Evolutionary conservation across 1,284 basidiomycete genomes (phyloP).

Genomic region (Mycena citricolor): DNA sequence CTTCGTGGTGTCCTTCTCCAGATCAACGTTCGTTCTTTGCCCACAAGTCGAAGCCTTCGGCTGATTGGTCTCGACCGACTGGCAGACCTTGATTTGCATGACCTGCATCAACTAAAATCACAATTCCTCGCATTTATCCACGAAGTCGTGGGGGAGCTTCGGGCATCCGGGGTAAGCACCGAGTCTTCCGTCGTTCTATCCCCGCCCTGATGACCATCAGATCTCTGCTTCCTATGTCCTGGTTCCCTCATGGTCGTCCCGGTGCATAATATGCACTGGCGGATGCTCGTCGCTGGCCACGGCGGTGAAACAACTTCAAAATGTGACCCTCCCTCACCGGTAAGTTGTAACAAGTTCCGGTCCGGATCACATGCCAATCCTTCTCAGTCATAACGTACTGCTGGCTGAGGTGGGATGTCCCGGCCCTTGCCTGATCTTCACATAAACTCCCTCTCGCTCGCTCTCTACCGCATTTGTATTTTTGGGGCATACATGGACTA

Average conservation of each 20-base stretch:
- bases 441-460: constrained; percentile 31
- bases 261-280: constrained; percentile 50
- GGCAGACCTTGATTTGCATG: constrained; percentile 61
- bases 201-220: constrained; percentile 32
- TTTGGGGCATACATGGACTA: not conserved
- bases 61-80: not conserved
- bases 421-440: constrained; percentile 57
- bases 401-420: constrained; percentile 48
- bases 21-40: constrained; percentile 49
- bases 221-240: constrained; percentile 60
- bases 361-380: constrained; percentile 8
- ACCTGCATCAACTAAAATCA: constrained; percentile 64
- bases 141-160: constrained; percentile 57
- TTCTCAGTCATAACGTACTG: constrained; percentile 47
- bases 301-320: constrained; percentile 45
- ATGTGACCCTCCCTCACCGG: constrained; percentile 47
- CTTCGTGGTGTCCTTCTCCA: constrained; percentile 58
- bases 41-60: constrained; percentile 2
- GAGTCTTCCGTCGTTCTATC: constrained; percentile 7
- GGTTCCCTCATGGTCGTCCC: constrained; percentile 60
- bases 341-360: constrained; percentile 29
- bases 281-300: constrained; percentile 40
- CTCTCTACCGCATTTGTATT: constrained; percentile 5
- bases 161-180: constrained; percentile 56
- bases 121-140: constrained; percentile 67